phyloP scores from a whole-genome alignment of 2,329 filamentous ascomycete genomes.

The Diaporthe longicolla region DNA sequence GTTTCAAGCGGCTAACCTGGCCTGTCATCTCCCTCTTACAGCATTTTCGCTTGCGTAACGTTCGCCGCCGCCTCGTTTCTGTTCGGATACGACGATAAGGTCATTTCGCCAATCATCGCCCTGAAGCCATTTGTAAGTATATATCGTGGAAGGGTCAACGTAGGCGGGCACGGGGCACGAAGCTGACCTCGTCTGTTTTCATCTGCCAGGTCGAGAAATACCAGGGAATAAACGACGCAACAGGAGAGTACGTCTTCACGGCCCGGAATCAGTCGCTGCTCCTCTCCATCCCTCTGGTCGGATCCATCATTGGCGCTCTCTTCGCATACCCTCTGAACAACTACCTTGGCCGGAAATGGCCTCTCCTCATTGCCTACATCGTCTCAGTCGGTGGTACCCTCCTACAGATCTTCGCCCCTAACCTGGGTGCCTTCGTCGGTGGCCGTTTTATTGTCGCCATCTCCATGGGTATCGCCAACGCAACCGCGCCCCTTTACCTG shows the following conservation, averaged over 20 bases:
- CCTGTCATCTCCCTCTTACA: not conserved
- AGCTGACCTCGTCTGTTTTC: not conserved
- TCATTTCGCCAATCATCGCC: conserved; percentile 36
- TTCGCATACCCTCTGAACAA: conserved; percentile 52
- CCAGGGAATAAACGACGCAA: conserved; percentile 35
- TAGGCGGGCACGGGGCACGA: not conserved
- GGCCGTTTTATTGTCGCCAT: conserved; percentile 49
- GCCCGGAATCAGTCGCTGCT: conserved; percentile 52
- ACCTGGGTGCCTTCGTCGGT: conserved; percentile 51
- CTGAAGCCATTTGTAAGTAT: conserved; percentile 37
- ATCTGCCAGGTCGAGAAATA: conserved; percentile 29
- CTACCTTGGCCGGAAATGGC: conserved; percentile 52
- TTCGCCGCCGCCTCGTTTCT: conserved; percentile 38
- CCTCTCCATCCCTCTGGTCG: conserved; percentile 53
- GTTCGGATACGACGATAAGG: conserved; percentile 39
- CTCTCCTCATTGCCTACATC: conserved; percentile 51
- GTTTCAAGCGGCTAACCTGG: not conserved
- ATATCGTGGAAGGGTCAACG: not conserved
- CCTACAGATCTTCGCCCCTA: conserved; percentile 54
- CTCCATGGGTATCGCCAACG: conserved; percentile 52
- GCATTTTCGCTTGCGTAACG: conserved; percentile 34
- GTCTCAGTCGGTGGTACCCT: conserved; percentile 52
- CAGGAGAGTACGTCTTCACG: conserved; percentile 36
- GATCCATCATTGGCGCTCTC: conserved; percentile 51
- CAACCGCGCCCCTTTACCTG: conserved; percentile 54